Conservation (phyloP, 805 yeast genomes). For the Ogataea polymorpha region DNA sequence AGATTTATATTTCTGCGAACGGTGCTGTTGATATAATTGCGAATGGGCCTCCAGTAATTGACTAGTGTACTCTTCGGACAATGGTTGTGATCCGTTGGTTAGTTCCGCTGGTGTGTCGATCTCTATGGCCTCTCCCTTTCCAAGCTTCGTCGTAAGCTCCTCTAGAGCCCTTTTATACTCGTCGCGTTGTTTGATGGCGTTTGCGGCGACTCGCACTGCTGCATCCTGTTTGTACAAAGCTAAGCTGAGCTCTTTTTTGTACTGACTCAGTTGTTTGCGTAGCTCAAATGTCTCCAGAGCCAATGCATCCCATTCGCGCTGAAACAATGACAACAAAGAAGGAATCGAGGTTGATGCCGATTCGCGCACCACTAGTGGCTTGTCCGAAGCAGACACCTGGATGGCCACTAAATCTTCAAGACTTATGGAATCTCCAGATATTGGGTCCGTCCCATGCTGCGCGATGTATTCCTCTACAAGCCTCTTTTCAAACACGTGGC, state of each 20-base stretch:
- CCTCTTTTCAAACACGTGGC: constrained; percentile 63
- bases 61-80: constrained; percentile 5
- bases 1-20: constrained; percentile 18
- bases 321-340: constrained; percentile 66
- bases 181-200: constrained; percentile 71
- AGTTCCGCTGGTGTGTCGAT: constrained; percentile 20
- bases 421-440: constrained; percentile 58
- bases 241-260: constrained; percentile 70
- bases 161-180: constrained; percentile 66
- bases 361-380: constrained; percentile 25
- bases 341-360: constrained; percentile 66
- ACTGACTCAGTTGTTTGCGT: constrained; percentile 62
- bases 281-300: constrained; percentile 77
- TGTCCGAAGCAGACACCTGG: constrained; percentile 14
- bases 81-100: not conserved
- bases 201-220: constrained; percentile 80
- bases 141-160: constrained; percentile 45
- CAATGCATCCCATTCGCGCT: constrained; percentile 86
- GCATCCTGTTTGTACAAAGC: constrained; percentile 88
- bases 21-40: constrained; percentile 21
- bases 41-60: constrained; percentile 17
- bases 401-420: constrained; percentile 54
- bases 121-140: constrained; percentile 19
- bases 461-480: constrained; percentile 60
- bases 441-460: constrained; percentile 72